Percentiles rank a stretch among this genome's conserved stretches.
Evolutionary conservation across 805 yeast genomes (phyloP).

Genomic region (Suhomyces sp.): DNA sequence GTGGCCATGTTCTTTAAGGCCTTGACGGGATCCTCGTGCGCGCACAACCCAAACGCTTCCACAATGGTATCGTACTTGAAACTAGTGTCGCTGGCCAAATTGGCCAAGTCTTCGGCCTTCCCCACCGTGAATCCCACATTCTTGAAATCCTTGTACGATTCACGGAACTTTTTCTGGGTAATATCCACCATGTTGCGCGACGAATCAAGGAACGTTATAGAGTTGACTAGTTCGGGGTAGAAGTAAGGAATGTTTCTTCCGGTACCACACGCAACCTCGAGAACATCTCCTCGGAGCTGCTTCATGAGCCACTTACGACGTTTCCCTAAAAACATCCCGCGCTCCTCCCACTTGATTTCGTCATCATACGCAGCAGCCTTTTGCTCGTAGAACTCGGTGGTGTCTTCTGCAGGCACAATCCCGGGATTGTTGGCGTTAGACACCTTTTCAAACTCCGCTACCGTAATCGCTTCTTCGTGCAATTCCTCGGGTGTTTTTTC

Average conservation of each 20-base stretch:
- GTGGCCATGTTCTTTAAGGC: slow-evolving; percentile 72
- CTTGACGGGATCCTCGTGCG: slow-evolving; percentile 87
- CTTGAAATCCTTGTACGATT: slow-evolving; percentile 60
- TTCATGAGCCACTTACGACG: slow-evolving; percentile 78
- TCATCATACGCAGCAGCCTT: slow-evolving; percentile 80
- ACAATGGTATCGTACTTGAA: slow-evolving; percentile 85
- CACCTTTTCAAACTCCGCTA: slow-evolving; percentile 10
- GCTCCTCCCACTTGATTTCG: slow-evolving; percentile 73
- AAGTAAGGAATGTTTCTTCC: slow-evolving; percentile 86
- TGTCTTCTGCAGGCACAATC: slow-evolving; percentile 71
- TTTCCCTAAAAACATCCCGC: slow-evolving; percentile 55
- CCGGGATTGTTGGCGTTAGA: slow-evolving; percentile 37
- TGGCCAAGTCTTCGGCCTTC: slow-evolving; percentile 75
- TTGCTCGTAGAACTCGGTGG: slow-evolving; percentile 72
- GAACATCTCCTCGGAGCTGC: slow-evolving; percentile 79
- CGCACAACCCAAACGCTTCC: slow-evolving; percentile 94
- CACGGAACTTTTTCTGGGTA: slow-evolving; percentile 68
- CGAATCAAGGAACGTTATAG: slow-evolving; percentile 84
- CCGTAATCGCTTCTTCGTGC: slow-evolving; percentile 1
- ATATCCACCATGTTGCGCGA: slow-evolving; percentile 82
- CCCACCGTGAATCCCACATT: slow-evolving; percentile 89
- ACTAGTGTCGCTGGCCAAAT: slow-evolving; percentile 43
- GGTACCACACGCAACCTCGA: slow-evolving; percentile 95
- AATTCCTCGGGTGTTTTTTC: slow-evolving; percentile 30
- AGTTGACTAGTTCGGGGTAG: slow-evolving; percentile 54